These are phyloP conservation scores for Monosporascus sp. DNA, from an alignment of 2,329 filamentous ascomycete genomes.

Conservation along the genomic window DNA sequence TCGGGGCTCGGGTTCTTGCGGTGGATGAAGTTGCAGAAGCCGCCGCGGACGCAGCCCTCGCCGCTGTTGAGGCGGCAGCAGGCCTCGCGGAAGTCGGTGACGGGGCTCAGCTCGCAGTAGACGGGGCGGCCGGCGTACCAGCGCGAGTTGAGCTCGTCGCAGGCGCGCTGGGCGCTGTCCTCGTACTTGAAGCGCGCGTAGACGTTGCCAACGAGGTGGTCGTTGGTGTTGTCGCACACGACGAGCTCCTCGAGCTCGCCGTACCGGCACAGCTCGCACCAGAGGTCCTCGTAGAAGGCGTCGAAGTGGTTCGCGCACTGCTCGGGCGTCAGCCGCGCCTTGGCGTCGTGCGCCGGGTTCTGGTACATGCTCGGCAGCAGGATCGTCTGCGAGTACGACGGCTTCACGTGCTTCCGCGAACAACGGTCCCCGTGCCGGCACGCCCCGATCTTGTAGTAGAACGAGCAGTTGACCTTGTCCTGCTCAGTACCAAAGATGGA, in stretches of 20 bases:
- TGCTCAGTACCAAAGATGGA: constrained; percentile 99
- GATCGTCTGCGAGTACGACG: constrained; percentile 95
- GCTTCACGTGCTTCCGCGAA: constrained; percentile 98
- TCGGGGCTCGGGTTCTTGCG: constrained; percentile 89
- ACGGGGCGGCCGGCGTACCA: constrained; percentile 98
- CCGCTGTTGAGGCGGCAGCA: constrained; percentile 93
- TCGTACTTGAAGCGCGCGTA: constrained; percentile 99
- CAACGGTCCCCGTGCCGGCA: constrained; percentile 98
- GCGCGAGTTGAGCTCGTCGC: constrained; percentile 86
- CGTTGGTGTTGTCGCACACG: constrained; percentile 99
- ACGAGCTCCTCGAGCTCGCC: constrained; percentile 96
- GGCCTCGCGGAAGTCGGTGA: constrained; percentile 96
- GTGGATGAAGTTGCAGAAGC: constrained; percentile 99
- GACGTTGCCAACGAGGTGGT: constrained; percentile 97
- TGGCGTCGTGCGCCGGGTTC: constrained; percentile 94
- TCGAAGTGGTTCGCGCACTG: constrained; percentile 99
- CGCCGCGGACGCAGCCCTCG: constrained; percentile 90
- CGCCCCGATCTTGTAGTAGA: constrained; percentile 99
- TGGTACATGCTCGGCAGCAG: constrained; percentile 98
- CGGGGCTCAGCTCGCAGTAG: constrained; percentile 94
- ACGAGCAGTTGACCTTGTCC: constrained; percentile 99
- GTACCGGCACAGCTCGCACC: constrained; percentile 99
- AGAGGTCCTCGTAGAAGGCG: constrained; percentile 99
- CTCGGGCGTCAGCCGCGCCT: constrained; percentile 91
- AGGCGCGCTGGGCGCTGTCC: constrained; percentile 87